These are phyloP conservation scores for Pelargonium citronellum DNA, from an alignment of 441 rosid genomes.

Conservation along the genomic window DNA sequence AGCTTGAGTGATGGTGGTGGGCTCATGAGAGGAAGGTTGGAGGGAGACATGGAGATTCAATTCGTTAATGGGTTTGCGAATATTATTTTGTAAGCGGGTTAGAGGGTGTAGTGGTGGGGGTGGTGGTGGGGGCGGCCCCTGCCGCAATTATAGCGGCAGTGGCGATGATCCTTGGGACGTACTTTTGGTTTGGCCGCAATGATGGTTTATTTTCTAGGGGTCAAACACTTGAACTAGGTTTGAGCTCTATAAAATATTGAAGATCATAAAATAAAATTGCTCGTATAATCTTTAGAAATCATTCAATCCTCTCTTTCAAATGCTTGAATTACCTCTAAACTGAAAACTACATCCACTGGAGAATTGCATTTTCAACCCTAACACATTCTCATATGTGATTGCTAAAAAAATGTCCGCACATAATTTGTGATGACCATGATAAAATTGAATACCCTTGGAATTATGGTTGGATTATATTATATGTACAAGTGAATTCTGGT, in stretches of 20 bases:
- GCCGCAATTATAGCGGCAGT: slow-evolving; percentile 56
- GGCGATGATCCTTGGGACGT: slow-evolving; percentile 69
- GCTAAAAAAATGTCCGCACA: neutral
- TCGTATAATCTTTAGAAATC: slow-evolving; percentile 14
- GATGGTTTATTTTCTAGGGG: slow-evolving; percentile 63
- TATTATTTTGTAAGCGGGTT: neutral
- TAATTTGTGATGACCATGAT: neutral
- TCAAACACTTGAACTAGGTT: slow-evolving; percentile 56
- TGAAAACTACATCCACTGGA: slow-evolving; percentile 8
- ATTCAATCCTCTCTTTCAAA: slow-evolving; percentile 4
- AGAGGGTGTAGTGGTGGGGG: neutral
- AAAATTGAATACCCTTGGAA: neutral
- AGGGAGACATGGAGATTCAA: neutral
- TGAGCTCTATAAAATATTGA: slow-evolving; percentile 30
- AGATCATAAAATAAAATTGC: slow-evolving; percentile 10
- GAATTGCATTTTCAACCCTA: neutral
- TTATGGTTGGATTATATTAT: neutral
- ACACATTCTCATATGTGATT: slow-evolving; percentile 1
- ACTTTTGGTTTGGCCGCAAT: slow-evolving; percentile 70
- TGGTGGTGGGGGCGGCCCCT: slow-evolving; percentile 8
- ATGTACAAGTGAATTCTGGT: neutral
- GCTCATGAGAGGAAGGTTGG: neutral
- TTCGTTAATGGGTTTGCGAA: neutral
- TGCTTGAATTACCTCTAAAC: slow-evolving; percentile 12
- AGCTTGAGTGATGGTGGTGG: neutral